Evolutionary conservation across 805 yeast genomes (phyloP), one percentile per base, ranked within the genome.

Genomic region (Tetrapisispora taiwanensis): DNA sequence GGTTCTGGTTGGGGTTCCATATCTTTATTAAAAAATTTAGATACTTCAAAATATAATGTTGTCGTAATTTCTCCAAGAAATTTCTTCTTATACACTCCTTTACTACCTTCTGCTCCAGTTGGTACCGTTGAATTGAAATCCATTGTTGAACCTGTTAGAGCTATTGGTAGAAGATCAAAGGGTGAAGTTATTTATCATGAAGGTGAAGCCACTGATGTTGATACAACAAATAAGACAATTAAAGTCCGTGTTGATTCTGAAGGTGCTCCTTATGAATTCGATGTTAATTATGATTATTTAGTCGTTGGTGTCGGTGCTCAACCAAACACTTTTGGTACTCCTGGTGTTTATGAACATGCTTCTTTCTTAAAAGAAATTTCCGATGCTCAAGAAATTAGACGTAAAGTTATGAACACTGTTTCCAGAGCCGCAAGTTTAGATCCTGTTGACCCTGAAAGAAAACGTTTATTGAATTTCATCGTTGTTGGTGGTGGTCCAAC

Each of bases 401-500:
- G 74, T 60, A 79, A 83, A 54, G 73, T 89, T 50, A 84, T 88
- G 82, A 86, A 85, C 62, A 76, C 84, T 55, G 80, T 89, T 58
- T 96, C 90, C 71, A 83, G 87, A 50, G 95, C 97, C 36, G 78
- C 84, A 54, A 71, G 82, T 52, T 75, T 88, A 54, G 85, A 92
- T 46, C 75, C 75, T 54, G 65, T 67, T 26, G 85, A 78, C 53
- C 79, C 80, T 18, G 95, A 85, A 63, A 79, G 97, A 68, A 76
- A 79, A 68, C 78, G 95, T 65, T 74, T 90, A 56, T 75, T 89
- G 62, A 83, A 81, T 50, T 81, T 88, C 56, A 90, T 90, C 50
- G 95, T 90, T 50, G 94, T 92, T 54, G 97, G 97, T 59, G 97
- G 97, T 68, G 97, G 97, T 52, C 97, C 97, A 63, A 89, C 97